Evolutionary conservation across 306 rosid species (phyloP), one percentile per base, ranked within the genome.

Genomic region (Fagus crenata): DNA sequence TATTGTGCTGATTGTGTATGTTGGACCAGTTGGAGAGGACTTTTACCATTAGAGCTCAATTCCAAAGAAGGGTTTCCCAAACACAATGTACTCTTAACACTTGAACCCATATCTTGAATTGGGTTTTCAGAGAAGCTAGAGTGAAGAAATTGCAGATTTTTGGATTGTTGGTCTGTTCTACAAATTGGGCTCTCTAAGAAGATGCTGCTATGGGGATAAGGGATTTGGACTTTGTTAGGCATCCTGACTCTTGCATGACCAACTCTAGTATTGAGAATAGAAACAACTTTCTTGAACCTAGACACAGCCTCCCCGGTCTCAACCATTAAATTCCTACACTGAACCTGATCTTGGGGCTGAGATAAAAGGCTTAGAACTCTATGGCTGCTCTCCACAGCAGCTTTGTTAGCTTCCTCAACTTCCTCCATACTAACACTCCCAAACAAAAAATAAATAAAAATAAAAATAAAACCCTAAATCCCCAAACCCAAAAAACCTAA

Each of bases 191-290:
- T 84, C 75, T 96, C 99, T 56, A 92, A 84, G 82, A 96, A 81
- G 64, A 87, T 75, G 53, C 64, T 89, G 53, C 64, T 89, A 64
- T 87, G 89, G 54, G 92, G 87, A 35, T 89, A 84, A 75, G 96
- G 88, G 65, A 80, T 41, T 73, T 85, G 88, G 61, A 75, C 83
- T 39, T 80, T 90, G 63, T 86, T 87, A 28, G 71, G 80, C 84
- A 87, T 93, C 81, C 93, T 91, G 37, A 89, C 89, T 84, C 97
- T 91, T 31, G 98, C 97, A 90, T 90, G 98, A 81, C 94, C 97
- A 77, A 89, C 59, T 69, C 93, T 88, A 81, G 78, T 85, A 32
- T 84, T 82, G 42, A 96, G 92, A 87, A 96, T 82, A 80, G 98
- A 87, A 68, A 88, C 92, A 80, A 96, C 97, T 86, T 90, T 90